Percentiles rank a stretch among this genome's conserved stretches.
phyloP scores from a whole-genome alignment of 129 eudicot genomes.

The Tanacetum coccineum region DNA sequence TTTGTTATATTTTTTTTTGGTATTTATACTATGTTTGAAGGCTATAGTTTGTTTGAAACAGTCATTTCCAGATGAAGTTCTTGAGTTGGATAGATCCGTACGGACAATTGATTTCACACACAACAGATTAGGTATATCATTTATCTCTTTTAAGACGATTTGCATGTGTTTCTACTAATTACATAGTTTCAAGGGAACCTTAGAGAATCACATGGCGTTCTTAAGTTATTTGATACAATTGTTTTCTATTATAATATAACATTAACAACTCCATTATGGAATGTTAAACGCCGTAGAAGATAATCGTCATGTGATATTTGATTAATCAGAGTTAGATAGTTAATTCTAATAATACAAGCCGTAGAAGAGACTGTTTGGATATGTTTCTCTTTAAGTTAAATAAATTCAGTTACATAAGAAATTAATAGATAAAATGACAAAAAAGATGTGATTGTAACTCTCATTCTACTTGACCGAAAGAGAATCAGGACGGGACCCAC shows the following conservation, averaged over 20 bases:
- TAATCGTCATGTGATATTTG: too few species aligned
- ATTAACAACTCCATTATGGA: too few species aligned
- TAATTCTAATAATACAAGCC: too few species aligned
- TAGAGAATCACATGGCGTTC: neutral
- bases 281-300: too few species aligned
- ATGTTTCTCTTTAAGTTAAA: too few species aligned
- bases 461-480: neutral
- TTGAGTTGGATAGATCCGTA: constrained; percentile 69
- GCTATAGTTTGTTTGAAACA: constrained; percentile 31
- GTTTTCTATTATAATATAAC: neutral
- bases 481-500: neutral
- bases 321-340: too few species aligned
- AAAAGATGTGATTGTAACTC: neutral
- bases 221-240: neutral
- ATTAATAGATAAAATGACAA: neutral
- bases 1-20: neutral
- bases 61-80: constrained; percentile 81
- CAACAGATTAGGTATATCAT: constrained; percentile 60
- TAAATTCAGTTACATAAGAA: too few species aligned
- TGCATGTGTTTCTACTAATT: neutral
- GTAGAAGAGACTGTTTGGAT: too few species aligned
- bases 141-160: constrained; percentile 10
- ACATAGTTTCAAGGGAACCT: neutral
- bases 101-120: constrained; percentile 73
- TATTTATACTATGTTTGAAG: neutral